Evolutionary conservation across 345 rosid species (phyloP), one percentile per base, ranked within the genome.

Genomic region (Camelina neglecta): DNA sequence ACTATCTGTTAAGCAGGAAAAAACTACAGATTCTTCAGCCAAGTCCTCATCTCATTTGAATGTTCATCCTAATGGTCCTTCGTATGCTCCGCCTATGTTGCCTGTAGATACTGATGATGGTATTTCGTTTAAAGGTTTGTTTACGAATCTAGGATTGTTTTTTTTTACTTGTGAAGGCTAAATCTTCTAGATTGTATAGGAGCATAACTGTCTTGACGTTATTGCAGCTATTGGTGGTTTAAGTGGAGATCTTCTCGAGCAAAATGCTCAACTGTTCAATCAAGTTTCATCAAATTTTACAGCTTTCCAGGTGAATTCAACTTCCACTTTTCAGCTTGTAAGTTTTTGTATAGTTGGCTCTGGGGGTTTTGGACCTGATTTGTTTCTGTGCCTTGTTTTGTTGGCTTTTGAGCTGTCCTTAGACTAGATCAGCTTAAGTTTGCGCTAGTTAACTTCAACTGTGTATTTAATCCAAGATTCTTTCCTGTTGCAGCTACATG

Each of bases 91-190:
- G 0, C 90, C 94, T 68, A 74, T 86, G 80, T 76, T 88, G 65
- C 84, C 88, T 42, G 31, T 85, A 71, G 95, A 91, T 71, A 79
- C 74, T 29, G 95, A 91, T 78, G 96, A 92, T 80, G 96, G 91
- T 66, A 81, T 92, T 71, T 80, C 97, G 18, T 86, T 23, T 69
- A 80, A 84, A 88, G 96, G 96, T 92, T 74, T 50, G 81, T 81
- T 36, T 18, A 57, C 39, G 24, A 11, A 50, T 51, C 31, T 54
- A 0, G 68, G 60, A 29, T 29, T 24, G 42, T 38, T 55, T 53
- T 41, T 4, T 38, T 55, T 16, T 29, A 29, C 31, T 29, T 29
- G 31, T 29, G 31, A 18, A 42, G 42, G 42, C 49, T 58, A 41
- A 15, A 33, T 12, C 35, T 35, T 60, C 51, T 58, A 50, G 42